Conservation (phyloP, 768 basidiomycete genomes). For the Podaxis sp. region DNA sequence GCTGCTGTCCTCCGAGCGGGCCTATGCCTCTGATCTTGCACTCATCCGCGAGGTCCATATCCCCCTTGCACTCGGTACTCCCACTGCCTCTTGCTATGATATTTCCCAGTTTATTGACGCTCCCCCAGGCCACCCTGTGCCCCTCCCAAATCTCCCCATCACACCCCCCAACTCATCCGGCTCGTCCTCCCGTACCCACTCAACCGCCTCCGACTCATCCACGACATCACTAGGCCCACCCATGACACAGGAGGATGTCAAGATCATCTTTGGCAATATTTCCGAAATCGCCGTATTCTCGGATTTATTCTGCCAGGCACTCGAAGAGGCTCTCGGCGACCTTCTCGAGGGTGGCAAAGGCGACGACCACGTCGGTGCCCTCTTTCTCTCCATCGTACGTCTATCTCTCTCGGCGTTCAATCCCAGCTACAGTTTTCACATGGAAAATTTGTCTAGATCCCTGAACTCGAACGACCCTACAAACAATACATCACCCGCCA, state of each 20-base stretch:
- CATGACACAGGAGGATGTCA: constrained; percentile 70
- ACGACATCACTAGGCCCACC: constrained; percentile 44
- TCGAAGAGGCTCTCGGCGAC: constrained; percentile 67
- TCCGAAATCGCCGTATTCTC: constrained; percentile 72
- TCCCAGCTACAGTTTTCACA: neutral
- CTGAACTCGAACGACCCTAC: constrained; percentile 70
- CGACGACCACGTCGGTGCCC: constrained; percentile 66
- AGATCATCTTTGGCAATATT: constrained; percentile 76
- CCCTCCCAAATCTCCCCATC: constrained; percentile 36
- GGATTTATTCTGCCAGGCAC: constrained; percentile 59
- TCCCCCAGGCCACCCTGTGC: constrained; percentile 32
- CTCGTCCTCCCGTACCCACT: constrained; percentile 50
- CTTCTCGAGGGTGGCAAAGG: constrained; percentile 63
- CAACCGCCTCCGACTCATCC: constrained; percentile 51
- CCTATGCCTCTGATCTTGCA: constrained; percentile 82
- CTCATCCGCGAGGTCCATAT: constrained; percentile 78
- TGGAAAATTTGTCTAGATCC: constrained; percentile 44
- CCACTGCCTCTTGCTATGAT: constrained; percentile 24
- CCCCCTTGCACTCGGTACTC: constrained; percentile 69
- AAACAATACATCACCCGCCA: constrained; percentile 82
- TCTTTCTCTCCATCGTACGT: constrained; percentile 72
- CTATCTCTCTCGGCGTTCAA: neutral
- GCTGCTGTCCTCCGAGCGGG: constrained; percentile 74
- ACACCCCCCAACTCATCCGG: constrained; percentile 50
- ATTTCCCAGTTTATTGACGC: constrained; percentile 1